Evolutionary conservation across 1,284 basidiomycete genomes (phyloP).

Genomic region (Malassezia vespertilionis): DNA sequence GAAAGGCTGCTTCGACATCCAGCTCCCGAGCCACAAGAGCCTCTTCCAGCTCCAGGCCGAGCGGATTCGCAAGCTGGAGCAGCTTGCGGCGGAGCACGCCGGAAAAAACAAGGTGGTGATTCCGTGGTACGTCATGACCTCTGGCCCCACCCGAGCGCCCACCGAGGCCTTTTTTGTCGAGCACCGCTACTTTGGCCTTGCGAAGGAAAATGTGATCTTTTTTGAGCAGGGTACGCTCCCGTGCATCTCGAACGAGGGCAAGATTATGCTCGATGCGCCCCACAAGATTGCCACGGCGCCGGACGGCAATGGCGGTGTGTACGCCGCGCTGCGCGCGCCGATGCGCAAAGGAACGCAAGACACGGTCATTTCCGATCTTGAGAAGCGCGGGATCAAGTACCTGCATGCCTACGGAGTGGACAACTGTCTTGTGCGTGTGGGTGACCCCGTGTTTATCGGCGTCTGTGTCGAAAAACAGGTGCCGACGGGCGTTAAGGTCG

Average conservation of each 20-base stretch:
- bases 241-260: conserved; percentile 85
- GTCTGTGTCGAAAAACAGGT: conserved; percentile 75
- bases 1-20: conserved; percentile 97
- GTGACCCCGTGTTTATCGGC: conserved; percentile 91
- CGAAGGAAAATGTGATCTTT: conserved; percentile 70
- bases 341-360: conserved; percentile 50
- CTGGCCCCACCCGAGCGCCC: conserved; percentile 77
- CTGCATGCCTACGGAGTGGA: conserved; percentile 95
- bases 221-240: conserved; percentile 97
- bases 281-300: conserved; percentile 80
- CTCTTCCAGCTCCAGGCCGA: conserved; percentile 96
- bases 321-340: conserved; percentile 76
- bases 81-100: conserved; percentile 54
- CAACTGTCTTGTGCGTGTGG: conserved; percentile 95
- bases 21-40: conserved; percentile 77
- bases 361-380: conserved; percentile 75
- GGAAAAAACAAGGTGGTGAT: conserved; percentile 56
- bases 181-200: conserved; percentile 73
- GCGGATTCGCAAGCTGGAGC: conserved; percentile 72
- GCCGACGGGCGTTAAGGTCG: conserved; percentile 89
- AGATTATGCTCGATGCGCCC: conserved; percentile 72
- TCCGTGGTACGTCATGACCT: conserved; percentile 99
- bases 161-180: conserved; percentile 76
- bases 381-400: conserved; percentile 66
- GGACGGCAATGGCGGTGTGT: conserved; percentile 94